Conservation (phyloP, 768 basidiomycete species). For the Suillus placidus region DNA sequence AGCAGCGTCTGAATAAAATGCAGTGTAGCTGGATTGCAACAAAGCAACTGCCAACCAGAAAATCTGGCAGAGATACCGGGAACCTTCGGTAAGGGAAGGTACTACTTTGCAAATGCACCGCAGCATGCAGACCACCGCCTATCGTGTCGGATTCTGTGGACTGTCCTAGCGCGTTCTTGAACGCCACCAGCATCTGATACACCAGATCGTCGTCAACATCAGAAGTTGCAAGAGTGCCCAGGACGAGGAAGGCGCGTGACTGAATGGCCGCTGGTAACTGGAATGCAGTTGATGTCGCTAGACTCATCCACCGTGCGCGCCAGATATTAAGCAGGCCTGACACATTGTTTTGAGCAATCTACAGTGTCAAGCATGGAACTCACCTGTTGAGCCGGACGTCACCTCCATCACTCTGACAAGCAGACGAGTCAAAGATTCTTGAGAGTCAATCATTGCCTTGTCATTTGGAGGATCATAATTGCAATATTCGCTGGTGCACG, state of each 20-base stretch:
- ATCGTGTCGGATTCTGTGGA: conserved; percentile 70
- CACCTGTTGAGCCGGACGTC: conserved; percentile 71
- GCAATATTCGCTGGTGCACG: conserved; percentile 69
- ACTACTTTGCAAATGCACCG: conserved; percentile 81
- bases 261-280: conserved; percentile 89
- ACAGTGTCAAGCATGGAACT: conserved; percentile 20
- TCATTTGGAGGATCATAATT: conserved; percentile 57
- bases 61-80: conserved; percentile 71
- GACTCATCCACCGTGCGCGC: conserved; percentile 92
- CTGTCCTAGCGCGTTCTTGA: conserved; percentile 69
- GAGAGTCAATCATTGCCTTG: conserved; percentile 57
- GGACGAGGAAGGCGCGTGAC: conserved; percentile 80
- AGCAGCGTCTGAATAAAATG: conserved; percentile 70
- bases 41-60: conserved; percentile 91
- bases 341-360: conserved; percentile 12
- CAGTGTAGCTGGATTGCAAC: conserved; percentile 74
- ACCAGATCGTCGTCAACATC: conserved; percentile 93
- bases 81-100: conserved; percentile 66
- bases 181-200: conserved; percentile 90
- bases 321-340: conserved; percentile 82
- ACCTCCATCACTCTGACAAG: conserved; percentile 66
- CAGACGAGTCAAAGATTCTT: conserved; percentile 67
- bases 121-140: conserved; percentile 84
- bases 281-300: conserved; percentile 87
- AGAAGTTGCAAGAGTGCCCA: conserved; percentile 78